Evolutionary conservation across 192 early-diverging fungal genomes (phyloP).

Genomic region (Coemansia sp.): DNA sequence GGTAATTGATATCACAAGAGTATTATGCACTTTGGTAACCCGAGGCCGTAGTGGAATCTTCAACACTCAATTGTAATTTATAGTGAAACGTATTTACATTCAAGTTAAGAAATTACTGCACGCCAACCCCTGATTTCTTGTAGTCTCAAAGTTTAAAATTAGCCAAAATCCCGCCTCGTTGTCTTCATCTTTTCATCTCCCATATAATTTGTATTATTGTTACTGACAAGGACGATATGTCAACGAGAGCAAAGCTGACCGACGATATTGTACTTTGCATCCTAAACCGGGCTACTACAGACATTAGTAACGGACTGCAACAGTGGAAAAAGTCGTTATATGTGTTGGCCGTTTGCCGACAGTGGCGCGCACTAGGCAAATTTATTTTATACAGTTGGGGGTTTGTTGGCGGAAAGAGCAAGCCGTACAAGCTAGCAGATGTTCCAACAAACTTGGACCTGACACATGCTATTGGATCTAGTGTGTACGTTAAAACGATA

Average conservation of each 20-base stretch:
- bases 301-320: background rate
- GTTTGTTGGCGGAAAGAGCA: background rate
- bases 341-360: background rate
- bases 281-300: background rate
- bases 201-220: too few species aligned
- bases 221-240: background rate
- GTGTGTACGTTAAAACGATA: background rate
- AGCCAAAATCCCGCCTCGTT: too few species aligned
- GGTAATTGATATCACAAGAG: too few species aligned
- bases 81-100: too few species aligned
- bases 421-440: background rate
- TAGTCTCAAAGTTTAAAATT: too few species aligned
- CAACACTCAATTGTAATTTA: too few species aligned
- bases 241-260: background rate
- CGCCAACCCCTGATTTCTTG: too few species aligned
- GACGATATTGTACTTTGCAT: background rate
- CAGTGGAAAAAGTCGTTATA: background rate
- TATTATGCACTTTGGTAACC: too few species aligned
- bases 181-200: too few species aligned
- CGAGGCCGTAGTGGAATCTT: too few species aligned
- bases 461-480: background rate
- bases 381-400: background rate
- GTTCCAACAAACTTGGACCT: background rate
- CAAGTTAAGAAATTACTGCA: too few species aligned
- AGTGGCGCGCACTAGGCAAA: background rate